Percentiles rank a stretch among this genome's conserved stretches.
These are phyloP conservation scores for Ogataea dorogensis DNA, from an alignment of 805 yeast genomes.

Conservation along the genomic window DNA sequence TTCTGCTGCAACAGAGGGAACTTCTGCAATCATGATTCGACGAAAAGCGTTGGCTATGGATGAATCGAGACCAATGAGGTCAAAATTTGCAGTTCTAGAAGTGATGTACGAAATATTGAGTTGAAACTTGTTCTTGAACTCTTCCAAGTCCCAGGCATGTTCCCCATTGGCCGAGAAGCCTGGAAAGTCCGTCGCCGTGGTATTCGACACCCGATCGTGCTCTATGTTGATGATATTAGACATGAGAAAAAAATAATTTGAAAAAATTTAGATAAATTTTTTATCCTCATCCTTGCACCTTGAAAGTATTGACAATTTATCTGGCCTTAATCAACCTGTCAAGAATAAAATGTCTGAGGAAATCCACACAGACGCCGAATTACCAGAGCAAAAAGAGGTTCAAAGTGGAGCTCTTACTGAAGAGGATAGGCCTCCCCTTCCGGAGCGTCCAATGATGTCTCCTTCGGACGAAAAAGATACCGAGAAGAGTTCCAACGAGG, in stretches of 20 bases:
- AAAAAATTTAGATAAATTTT: constrained; percentile 4
- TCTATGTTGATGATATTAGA: constrained; percentile 78
- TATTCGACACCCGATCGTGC: constrained; percentile 87
- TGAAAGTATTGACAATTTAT: not conserved
- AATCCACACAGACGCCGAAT: not conserved
- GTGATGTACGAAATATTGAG: constrained; percentile 64
- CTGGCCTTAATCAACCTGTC: constrained; percentile 1
- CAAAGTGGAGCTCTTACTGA: not conserved
- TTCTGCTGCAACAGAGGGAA: constrained; percentile 95
- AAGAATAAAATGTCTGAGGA: not conserved
- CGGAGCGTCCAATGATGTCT: not conserved
- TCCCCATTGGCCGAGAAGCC: constrained; percentile 68
- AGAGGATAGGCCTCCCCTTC: not conserved
- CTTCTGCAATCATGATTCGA: constrained; percentile 95
- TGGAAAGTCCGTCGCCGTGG: constrained; percentile 88
- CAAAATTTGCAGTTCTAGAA: constrained; percentile 80
- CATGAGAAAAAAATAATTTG: constrained; percentile 20
- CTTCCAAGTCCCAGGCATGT: constrained; percentile 79
- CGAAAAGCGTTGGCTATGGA: constrained; percentile 95
- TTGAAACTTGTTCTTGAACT: constrained; percentile 65
- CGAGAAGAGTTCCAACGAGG: not conserved
- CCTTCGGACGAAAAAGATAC: not conserved
- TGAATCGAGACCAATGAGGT: constrained; percentile 81
- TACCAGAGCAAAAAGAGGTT: too few relatives aligned
- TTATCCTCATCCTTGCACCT: constrained; percentile 8